Conservation (phyloP, 140 eudicot genomes). For the Flaveria floridana region DNA sequence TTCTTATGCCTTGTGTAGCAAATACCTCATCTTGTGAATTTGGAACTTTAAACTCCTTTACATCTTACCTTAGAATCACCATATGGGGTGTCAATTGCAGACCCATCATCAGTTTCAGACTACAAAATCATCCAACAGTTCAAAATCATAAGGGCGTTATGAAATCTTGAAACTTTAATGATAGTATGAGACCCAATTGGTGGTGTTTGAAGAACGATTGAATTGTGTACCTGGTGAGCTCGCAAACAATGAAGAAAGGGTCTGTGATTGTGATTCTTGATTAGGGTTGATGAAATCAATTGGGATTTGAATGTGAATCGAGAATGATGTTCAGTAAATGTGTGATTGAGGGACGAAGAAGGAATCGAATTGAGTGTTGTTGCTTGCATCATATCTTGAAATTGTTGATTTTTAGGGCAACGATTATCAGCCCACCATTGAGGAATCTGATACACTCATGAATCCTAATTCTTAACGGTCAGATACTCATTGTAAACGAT, state of each 20-base stretch:
- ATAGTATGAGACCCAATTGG: no score
- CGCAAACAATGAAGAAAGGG: conserved; percentile 22
- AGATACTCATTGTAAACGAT: background rate
- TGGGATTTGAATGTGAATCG: conserved; percentile 15
- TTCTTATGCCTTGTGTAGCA: conserved; percentile 51
- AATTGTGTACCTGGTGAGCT: conserved; percentile 43
- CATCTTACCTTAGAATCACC: no score
- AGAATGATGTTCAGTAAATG: background rate
- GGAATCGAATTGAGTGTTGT: conserved; percentile 18
- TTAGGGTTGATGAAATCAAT: conserved; percentile 5
- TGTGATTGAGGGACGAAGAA: conserved; percentile 22
- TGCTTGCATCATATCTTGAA: background rate
- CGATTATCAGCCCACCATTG: conserved; percentile 4
- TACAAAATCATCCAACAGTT: background rate
- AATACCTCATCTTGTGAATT: conserved; percentile 30
- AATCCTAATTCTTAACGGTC: background rate
- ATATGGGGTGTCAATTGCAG: no score
- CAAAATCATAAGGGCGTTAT: no score
- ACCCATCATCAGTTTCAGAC: background rate
- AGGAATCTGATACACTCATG: background rate
- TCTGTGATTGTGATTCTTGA: conserved; percentile 2
- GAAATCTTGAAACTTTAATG: no score
- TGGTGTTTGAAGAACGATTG: background rate
- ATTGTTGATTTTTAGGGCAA: background rate
- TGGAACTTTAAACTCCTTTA: conserved; percentile 41